Percentiles rank a stretch among this genome's conserved stretches.
Conservation (phyloP, 2,329 filamentous ascomycete species). For the Trematosphaeria pertusa region DNA sequence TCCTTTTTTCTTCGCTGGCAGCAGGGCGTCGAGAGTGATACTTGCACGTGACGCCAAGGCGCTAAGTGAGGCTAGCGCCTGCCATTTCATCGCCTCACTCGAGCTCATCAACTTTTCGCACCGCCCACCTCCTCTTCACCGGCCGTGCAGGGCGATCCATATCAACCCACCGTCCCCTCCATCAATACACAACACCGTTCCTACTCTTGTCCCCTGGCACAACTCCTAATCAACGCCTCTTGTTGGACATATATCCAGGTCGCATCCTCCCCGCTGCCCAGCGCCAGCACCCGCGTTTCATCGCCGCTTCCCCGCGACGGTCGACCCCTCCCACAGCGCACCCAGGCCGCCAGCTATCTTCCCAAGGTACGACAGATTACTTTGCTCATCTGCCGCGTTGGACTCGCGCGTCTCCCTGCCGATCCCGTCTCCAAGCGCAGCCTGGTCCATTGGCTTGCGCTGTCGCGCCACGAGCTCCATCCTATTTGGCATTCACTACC, state of each 20-base stretch:
- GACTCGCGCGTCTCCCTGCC: constrained; percentile 21
- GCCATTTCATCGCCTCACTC: constrained; percentile 3
- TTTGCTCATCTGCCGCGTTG: constrained; percentile 14
- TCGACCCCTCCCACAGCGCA: constrained; percentile 9
- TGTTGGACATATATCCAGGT: constrained; percentile 8
- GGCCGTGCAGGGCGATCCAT: constrained; percentile 9
- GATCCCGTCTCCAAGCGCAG: constrained; percentile 31
- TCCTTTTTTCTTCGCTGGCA: not conserved
- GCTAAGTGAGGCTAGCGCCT: constrained; percentile 3
- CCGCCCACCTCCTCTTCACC: constrained; percentile 11
- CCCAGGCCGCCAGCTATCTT: constrained; percentile 11
- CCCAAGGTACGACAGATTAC: constrained; percentile 21
- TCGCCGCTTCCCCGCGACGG: not conserved
- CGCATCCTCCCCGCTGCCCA: not conserved
- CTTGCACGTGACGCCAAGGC: constrained; percentile 15
- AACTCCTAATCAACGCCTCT: not conserved
- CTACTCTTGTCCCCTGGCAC: constrained; percentile 1
- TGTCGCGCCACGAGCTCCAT: constrained; percentile 17
- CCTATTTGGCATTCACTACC: constrained; percentile 30
- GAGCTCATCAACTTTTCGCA: constrained; percentile 1
- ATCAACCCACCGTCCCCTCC: constrained; percentile 3
- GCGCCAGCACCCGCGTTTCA: not conserved
- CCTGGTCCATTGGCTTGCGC: constrained; percentile 32
- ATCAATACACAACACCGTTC: constrained; percentile 3
- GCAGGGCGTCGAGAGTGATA: not conserved